phyloP scores from a whole-genome alignment of 345 rosid genomes.

The Erucastrum elatum region DNA sequence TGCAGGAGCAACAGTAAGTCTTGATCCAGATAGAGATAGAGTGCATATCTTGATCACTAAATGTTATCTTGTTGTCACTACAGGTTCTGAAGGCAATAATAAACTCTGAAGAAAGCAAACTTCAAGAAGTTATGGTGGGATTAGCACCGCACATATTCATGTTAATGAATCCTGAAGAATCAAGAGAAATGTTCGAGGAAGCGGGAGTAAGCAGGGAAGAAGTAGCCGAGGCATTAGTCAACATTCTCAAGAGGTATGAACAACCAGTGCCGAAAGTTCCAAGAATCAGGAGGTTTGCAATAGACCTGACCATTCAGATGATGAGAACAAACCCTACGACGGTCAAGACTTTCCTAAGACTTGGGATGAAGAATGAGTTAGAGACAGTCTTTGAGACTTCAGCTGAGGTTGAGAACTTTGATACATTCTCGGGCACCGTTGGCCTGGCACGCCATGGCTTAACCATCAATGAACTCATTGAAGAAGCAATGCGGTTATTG shows the following conservation, averaged over 20 bases:
- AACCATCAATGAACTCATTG: slow-evolving; percentile 62
- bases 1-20: slow-evolving; percentile 64
- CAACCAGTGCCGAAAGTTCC: slow-evolving; percentile 77
- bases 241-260: slow-evolving; percentile 54
- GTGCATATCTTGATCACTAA: not conserved
- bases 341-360: slow-evolving; percentile 36
- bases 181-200: slow-evolving; percentile 45
- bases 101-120: slow-evolving; percentile 44
- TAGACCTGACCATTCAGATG: slow-evolving; percentile 80
- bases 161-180: slow-evolving; percentile 54
- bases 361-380: slow-evolving; percentile 55
- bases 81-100: slow-evolving; percentile 73
- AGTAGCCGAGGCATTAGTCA: slow-evolving; percentile 51
- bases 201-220: slow-evolving; percentile 51
- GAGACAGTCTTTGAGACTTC: slow-evolving; percentile 65
- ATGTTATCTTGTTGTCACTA: slow-evolving; percentile 4
- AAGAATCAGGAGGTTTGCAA: slow-evolving; percentile 75
- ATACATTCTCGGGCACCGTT: slow-evolving; percentile 70
- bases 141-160: slow-evolving; percentile 72
- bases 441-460: slow-evolving; percentile 72
- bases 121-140: slow-evolving; percentile 91
- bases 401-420: slow-evolving; percentile 75
- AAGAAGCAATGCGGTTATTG: slow-evolving; percentile 53
- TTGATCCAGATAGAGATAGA: not conserved
- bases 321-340: slow-evolving; percentile 50